Evolutionary conservation across 306 rosid genomes (phyloP), one percentile per base, ranked within the genome.

Genomic region (Pyrus betulifolia): DNA sequence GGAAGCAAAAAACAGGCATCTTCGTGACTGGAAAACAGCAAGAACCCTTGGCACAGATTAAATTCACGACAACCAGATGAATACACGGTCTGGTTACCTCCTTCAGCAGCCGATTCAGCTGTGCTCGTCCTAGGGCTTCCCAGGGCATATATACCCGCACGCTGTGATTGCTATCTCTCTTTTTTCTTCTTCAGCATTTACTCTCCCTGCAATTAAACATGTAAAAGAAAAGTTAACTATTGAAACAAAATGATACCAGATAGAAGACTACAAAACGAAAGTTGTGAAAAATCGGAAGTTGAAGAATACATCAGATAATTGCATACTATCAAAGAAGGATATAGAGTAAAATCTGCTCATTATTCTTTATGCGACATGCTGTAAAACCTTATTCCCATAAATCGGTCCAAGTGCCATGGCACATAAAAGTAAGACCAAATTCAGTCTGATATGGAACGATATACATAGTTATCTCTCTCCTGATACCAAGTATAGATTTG

Each of bases 51-150:
- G 73, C 59, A 71, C 66, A 65, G 75, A 79, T 78, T 82, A 74
- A 76, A 73, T 67, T 22, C 6, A 49, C 51, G 81, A 81, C 63
- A 83, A 72, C 89, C 85, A 76, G 83, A 83, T 76, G 80, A 75
- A 82, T 54, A 64, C 77, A 75, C 89, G 81, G 71, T 79, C 90
- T 71, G 77, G 84, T 84, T 78, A 85, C 87, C 88, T 84, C 72
- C 87, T 78, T 82, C 85, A 76, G 84, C 74, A 71, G 83, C 85
- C 70, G 71, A 44, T 40, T 64, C 81, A 19, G 74, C 57, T 69
- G 74, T 60, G 52, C 57, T 30, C 18, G 72, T 27, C 70, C 70
- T 11, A 27, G 46, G 31, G 28, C 77, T 38, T 74, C 77, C 84
- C 45, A 18, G 74, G 67, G 57, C 66, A 67, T 79, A 81, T 64